Evolutionary conservation across 1,284 basidiomycete species (phyloP).

Genomic region (Ustilago shanxiensis): DNA sequence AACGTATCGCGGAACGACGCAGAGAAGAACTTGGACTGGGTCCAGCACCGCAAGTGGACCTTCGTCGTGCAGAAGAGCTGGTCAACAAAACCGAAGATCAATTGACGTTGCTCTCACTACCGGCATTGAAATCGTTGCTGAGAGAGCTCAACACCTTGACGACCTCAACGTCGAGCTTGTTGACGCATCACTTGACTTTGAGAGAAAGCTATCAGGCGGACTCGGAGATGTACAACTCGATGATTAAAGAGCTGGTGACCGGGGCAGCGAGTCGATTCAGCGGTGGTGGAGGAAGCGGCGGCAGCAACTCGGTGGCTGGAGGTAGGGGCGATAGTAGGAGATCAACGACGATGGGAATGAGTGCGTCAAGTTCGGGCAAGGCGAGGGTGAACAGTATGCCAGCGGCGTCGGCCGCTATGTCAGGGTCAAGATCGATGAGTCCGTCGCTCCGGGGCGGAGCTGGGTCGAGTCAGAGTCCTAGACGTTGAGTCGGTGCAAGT

Average conservation of each 20-base stretch:
- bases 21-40: slow-evolving; percentile 58
- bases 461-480: slow-evolving; percentile 16
- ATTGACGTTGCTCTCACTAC: slow-evolving; percentile 62
- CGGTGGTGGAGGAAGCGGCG: slow-evolving; percentile 16
- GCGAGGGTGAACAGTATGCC: slow-evolving; percentile 30
- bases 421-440: slow-evolving; percentile 30
- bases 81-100: slow-evolving; percentile 56
- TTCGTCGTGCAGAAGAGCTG: slow-evolving; percentile 55
- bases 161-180: slow-evolving; percentile 52
- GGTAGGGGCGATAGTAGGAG: slow-evolving; percentile 28
- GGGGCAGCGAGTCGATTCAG: slow-evolving; percentile 59
- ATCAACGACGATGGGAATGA: slow-evolving; percentile 35
- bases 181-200: slow-evolving; percentile 65
- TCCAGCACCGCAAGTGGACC: slow-evolving; percentile 49
- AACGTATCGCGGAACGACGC: slow-evolving; percentile 54
- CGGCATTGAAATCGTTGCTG: slow-evolving; percentile 58
- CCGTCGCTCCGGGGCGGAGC: slow-evolving; percentile 35
- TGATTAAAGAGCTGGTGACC: slow-evolving; percentile 67
- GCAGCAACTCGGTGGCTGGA: slow-evolving; percentile 22
- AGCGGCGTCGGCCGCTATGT: slow-evolving; percentile 24
- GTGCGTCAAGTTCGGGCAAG: slow-evolving; percentile 20
- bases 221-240: slow-evolving; percentile 66
- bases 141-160: slow-evolving; percentile 60
- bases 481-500: slow-evolving; percentile 10
- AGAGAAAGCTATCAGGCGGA: slow-evolving; percentile 64